phyloP scores from a whole-genome alignment of 2,329 filamentous ascomycete genomes.

The Venturia nashicola region DNA sequence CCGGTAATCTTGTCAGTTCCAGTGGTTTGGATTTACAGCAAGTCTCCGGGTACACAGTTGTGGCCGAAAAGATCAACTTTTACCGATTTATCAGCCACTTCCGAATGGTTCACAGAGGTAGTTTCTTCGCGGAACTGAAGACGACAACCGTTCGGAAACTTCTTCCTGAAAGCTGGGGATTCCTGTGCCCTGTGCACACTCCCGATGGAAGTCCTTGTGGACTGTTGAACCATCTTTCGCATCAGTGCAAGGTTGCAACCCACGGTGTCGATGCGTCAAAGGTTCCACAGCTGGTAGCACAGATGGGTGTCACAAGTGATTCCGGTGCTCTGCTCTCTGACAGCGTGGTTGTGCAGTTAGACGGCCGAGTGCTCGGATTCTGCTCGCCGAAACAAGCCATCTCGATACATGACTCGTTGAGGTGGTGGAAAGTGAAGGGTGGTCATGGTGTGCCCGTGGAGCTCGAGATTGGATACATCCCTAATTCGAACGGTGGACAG shows the following conservation, averaged over 20 bases:
- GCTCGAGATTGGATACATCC: slow-evolving; percentile 86
- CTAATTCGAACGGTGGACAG: slow-evolving; percentile 78
- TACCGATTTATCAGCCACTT: slow-evolving; percentile 98
- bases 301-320: slow-evolving; percentile 64
- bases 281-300: slow-evolving; percentile 60
- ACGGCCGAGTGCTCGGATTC: slow-evolving; percentile 82
- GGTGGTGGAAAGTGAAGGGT: slow-evolving; percentile 92
- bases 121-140: slow-evolving; percentile 95
- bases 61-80: slow-evolving; percentile 98
- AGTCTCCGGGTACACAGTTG: slow-evolving; percentile 86
- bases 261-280: slow-evolving; percentile 59
- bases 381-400: slow-evolving; percentile 75
- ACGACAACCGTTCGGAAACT: slow-evolving; percentile 95
- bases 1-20: slow-evolving; percentile 82
- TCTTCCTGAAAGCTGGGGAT: slow-evolving; percentile 94
- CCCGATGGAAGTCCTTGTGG: slow-evolving; percentile 94
- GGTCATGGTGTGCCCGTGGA: slow-evolving; percentile 66
- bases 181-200: slow-evolving; percentile 93
- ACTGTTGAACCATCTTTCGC: slow-evolving; percentile 84
- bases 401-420: slow-evolving; percentile 71
- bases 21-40: slow-evolving; percentile 92
- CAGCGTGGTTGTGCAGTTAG: slow-evolving; percentile 78
- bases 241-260: slow-evolving; percentile 87
- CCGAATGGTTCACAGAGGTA: slow-evolving; percentile 97
- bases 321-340: slow-evolving; percentile 72